Evolutionary conservation across 805 yeast genomes (phyloP).

Genomic region (Saccharomycopsis javanensis): DNA sequence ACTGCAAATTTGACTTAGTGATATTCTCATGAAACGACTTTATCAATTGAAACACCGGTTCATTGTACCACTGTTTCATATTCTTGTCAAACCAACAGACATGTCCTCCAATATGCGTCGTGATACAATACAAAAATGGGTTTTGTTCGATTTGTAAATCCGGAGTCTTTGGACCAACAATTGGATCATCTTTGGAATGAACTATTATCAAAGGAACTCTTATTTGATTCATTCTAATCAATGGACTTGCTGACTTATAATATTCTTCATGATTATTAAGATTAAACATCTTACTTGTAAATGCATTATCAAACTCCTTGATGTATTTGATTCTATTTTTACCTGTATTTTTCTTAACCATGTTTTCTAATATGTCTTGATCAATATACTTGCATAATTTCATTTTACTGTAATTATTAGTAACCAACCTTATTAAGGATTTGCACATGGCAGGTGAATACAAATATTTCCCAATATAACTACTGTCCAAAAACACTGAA

Average conservation of each 20-base stretch:
- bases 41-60: slow-evolving; percentile 39
- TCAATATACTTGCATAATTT: slow-evolving; percentile 25
- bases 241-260: slow-evolving; percentile 54
- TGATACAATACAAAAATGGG: slow-evolving; percentile 49
- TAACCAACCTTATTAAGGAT: slow-evolving; percentile 36
- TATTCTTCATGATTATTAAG: slow-evolving; percentile 55
- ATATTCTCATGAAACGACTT: slow-evolving; percentile 26
- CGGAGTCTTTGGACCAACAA: slow-evolving; percentile 51
- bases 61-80: slow-evolving; percentile 59
- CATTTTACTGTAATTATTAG: slow-evolving; percentile 33
- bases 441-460: slow-evolving; percentile 45
- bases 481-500: slow-evolving; percentile 30
- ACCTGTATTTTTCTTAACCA: slow-evolving; percentile 21
- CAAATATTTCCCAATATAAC: slow-evolving; percentile 34
- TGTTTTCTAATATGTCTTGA: slow-evolving; percentile 19
- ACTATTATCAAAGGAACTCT: slow-evolving; percentile 55
- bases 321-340: slow-evolving; percentile 26
- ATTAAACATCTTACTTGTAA: slow-evolving; percentile 61
- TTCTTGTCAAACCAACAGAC: slow-evolving; percentile 62
- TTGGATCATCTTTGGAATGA: slow-evolving; percentile 69
- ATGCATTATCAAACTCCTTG: slow-evolving; percentile 50
- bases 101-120: slow-evolving; percentile 71
- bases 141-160: slow-evolving; percentile 38
- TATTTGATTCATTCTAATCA: slow-evolving; percentile 38
- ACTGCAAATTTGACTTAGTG: not conserved